phyloP scores from a whole-genome alignment of 306 rosid genomes.

The Hylodesmum podocarpum region DNA sequence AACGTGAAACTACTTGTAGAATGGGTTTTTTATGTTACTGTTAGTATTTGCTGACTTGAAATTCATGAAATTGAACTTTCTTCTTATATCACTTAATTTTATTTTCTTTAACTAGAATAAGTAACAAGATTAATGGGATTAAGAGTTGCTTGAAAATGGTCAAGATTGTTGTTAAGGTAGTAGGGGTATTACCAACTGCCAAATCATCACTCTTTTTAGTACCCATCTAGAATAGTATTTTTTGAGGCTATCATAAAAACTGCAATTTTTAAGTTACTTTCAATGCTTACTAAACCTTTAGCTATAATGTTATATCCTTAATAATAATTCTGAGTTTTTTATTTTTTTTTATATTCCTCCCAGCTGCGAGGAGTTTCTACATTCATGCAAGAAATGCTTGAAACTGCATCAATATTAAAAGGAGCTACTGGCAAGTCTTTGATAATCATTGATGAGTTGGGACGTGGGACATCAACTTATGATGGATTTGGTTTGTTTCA shows the following conservation, averaged over 20 bases:
- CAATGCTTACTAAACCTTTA: conserved; percentile 5
- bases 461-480: conserved; percentile 98
- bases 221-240: conserved; percentile 5
- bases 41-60: not conserved
- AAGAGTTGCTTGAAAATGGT: not conserved
- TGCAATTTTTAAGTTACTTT: not conserved
- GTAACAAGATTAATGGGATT: conserved; percentile 6
- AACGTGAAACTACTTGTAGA: not conserved
- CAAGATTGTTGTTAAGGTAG: conserved; percentile 12
- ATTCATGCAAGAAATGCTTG: conserved; percentile 99
- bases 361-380: conserved; percentile 99
- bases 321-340: conserved; percentile 23
- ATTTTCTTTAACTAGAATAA: not conserved
- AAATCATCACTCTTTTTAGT: conserved; percentile 1
- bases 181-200: not conserved
- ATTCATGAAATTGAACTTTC: conserved; percentile 4
- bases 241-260: conserved; percentile 4
- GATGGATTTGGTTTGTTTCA: conserved; percentile 93
- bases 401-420: conserved; percentile 92
- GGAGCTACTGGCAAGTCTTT: conserved; percentile 91
- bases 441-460: conserved; percentile 95
- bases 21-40: not conserved
- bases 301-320: not conserved
- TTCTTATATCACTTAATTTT: conserved; percentile 20
- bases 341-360: conserved; percentile 6